Conservation (phyloP, 2,329 filamentous ascomycete genomes). For the Apiospora kogelbergensis region DNA sequence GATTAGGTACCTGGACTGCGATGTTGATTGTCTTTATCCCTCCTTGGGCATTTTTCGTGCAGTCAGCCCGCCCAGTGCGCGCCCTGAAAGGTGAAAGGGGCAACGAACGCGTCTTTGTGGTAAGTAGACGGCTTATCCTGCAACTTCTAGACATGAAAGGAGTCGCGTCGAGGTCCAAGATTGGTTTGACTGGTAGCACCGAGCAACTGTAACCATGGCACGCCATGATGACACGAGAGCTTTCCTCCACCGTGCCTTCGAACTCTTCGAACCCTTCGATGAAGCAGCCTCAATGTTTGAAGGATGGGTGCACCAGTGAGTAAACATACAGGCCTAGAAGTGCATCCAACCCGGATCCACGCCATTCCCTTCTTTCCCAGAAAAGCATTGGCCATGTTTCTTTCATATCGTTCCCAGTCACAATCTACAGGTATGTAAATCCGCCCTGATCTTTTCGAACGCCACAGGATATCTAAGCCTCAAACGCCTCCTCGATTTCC, state of each 20-base stretch:
- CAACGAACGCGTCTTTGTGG: neutral
- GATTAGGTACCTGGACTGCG: neutral
- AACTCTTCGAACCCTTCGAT: too few species aligned
- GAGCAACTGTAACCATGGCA: neutral
- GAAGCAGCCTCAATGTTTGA: neutral
- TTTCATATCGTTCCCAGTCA: neutral
- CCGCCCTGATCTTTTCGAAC: neutral
- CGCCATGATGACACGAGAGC: neutral
- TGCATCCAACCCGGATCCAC: neutral
- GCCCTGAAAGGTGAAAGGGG: neutral
- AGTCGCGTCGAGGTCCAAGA: neutral
- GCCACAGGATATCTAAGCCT: slow-evolving; percentile 11
- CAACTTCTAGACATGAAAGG: neutral
- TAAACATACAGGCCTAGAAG: neutral
- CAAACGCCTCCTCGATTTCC: slow-evolving; percentile 48
- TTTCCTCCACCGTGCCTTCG: too few species aligned
- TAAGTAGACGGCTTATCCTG: neutral
- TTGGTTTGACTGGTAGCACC: neutral
- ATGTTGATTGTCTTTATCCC: neutral
- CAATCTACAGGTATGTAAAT: neutral
- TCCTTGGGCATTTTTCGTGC: neutral
- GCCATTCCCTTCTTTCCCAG: neutral
- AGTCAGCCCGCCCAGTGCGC: neutral
- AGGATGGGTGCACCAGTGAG: neutral
- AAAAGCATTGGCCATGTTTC: neutral